These are phyloP conservation scores for Boletus subcaerulescens DNA, from an alignment of 768 basidiomycete species.

Conservation along the genomic window DNA sequence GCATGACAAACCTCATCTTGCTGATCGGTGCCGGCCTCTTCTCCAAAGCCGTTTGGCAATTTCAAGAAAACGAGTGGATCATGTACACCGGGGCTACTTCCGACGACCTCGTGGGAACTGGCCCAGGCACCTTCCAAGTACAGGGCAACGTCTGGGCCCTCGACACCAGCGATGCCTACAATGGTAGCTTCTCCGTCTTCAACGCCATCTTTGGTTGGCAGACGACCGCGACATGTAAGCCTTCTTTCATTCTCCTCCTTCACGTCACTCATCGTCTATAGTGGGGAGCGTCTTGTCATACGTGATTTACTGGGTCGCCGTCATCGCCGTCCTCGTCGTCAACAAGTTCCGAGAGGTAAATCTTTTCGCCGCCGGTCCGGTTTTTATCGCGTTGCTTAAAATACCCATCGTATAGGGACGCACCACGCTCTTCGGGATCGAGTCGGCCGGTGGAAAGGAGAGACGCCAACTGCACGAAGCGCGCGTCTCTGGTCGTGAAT, in stretches of 20 bases:
- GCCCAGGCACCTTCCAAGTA: slow-evolving; percentile 83
- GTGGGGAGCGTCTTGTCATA: slow-evolving; percentile 83
- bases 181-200: slow-evolving; percentile 77
- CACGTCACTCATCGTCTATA: slow-evolving; percentile 18
- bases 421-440: slow-evolving; percentile 54
- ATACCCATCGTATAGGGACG: slow-evolving; percentile 48
- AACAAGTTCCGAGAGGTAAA: slow-evolving; percentile 62
- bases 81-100: slow-evolving; percentile 67
- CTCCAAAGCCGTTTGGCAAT: slow-evolving; percentile 70
- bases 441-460: slow-evolving; percentile 47
- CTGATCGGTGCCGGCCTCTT: slow-evolving; percentile 95
- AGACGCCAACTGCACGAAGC: slow-evolving; percentile 29
- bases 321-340: slow-evolving; percentile 61
- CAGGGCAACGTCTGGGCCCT: slow-evolving; percentile 87
- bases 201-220: slow-evolving; percentile 85
- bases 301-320: slow-evolving; percentile 89
- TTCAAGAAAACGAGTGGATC: slow-evolving; percentile 68
- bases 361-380: background rate
- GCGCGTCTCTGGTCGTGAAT: background rate
- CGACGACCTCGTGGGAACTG: slow-evolving; percentile 65
- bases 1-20: slow-evolving; percentile 89
- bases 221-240: slow-evolving; percentile 69
- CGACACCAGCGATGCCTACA: slow-evolving; percentile 70
- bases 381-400: background rate
- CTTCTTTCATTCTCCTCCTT: background rate